Evolutionary conservation across 208 protist species (phyloP).

Genomic region (Entamoeba moshkovskii): DNA sequence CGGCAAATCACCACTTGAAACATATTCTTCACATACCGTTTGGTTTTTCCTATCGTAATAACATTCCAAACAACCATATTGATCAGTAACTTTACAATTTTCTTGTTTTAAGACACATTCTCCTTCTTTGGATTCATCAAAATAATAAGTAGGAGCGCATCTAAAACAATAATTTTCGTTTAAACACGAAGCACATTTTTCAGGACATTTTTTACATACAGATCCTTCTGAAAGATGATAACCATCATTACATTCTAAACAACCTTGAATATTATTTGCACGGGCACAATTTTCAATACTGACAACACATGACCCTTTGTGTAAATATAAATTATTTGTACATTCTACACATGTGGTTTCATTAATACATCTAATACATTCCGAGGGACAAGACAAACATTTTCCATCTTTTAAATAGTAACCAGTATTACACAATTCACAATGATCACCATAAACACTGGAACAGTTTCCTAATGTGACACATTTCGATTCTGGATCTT

Average conservation of each 20-base stretch:
- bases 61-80: background rate
- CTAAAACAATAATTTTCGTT: background rate
- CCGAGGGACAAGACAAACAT: background rate
- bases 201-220: background rate
- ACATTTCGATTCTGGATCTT: background rate
- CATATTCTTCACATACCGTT: background rate
- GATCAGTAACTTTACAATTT: background rate
- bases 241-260: background rate
- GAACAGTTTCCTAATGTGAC: background rate
- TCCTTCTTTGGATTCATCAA: background rate
- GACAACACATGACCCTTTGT: background rate
- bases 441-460: background rate
- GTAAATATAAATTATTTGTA: background rate
- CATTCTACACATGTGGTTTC: background rate
- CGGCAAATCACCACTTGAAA: background rate
- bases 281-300: background rate
- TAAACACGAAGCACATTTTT: background rate
- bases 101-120: background rate
- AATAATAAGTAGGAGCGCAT: background rate
- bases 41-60: background rate
- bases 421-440: background rate
- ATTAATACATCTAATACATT: background rate
- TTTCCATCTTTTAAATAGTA: background rate
- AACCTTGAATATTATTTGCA: background rate
- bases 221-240: background rate